Evolutionary conservation across 2,329 filamentous ascomycete species (phyloP).

Genomic region (Beauveria sp.): DNA sequence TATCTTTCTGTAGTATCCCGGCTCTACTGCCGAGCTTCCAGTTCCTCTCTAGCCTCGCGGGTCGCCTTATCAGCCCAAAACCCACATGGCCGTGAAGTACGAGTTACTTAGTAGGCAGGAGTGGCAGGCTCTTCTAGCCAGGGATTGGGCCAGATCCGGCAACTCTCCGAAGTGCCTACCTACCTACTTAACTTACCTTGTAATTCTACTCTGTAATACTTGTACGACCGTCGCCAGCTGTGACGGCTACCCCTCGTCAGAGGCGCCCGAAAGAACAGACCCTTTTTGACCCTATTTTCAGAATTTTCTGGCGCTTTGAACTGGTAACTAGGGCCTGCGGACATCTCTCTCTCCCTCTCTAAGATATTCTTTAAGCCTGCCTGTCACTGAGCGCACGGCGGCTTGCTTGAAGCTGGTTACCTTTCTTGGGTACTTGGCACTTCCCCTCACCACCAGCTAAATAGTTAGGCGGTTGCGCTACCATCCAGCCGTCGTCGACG

Average conservation of each 20-base stretch:
- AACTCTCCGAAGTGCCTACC: no score
- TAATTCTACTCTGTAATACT: background rate
- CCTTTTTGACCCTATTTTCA: no score
- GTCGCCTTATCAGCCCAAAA: background rate
- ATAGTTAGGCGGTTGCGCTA: background rate
- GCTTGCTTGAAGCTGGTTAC: background rate
- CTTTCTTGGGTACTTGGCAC: background rate
- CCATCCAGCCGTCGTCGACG: background rate
- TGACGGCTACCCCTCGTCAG: background rate
- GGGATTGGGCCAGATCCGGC: no score
- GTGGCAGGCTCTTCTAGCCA: no score
- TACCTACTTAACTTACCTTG: background rate
- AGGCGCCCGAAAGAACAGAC: background rate
- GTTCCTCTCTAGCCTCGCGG: background rate
- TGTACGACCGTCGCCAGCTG: background rate
- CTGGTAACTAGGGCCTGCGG: background rate
- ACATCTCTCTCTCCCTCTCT: background rate
- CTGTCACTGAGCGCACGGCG: background rate
- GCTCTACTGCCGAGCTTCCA: background rate
- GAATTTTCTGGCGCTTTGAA: background rate
- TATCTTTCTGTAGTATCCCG: background rate
- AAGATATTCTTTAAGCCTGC: background rate
- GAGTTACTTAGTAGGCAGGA: no score
- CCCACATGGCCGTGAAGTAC: background rate
- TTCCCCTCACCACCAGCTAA: conserved; percentile 1